phyloP scores from a whole-genome alignment of 441 rosid species.

The Populus hybrid region DNA sequence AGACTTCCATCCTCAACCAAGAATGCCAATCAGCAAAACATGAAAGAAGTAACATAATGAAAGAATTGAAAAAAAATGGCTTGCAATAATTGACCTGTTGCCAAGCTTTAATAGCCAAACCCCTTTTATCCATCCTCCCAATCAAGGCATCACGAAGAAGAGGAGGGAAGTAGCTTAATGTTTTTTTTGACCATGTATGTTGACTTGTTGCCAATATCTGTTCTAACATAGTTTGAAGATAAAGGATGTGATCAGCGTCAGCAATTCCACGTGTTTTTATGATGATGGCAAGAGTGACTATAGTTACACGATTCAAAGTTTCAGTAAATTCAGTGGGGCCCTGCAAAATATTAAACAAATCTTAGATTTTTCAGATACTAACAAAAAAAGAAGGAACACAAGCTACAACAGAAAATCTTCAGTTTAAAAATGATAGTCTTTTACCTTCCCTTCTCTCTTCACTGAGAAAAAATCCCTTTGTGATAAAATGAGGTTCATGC shows the following conservation, averaged over 20 bases:
- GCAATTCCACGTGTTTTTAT: slow-evolving; percentile 98
- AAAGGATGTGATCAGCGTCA: slow-evolving; percentile 91
- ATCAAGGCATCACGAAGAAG: slow-evolving; percentile 74
- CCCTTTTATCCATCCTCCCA: slow-evolving; percentile 70
- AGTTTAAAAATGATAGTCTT: slow-evolving; percentile 9
- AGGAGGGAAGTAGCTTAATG: slow-evolving; percentile 78
- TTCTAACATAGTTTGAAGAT: slow-evolving; percentile 88
- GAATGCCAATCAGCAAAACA: slow-evolving; percentile 4
- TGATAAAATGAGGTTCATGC: slow-evolving; percentile 91
- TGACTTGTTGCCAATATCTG: slow-evolving; percentile 87
- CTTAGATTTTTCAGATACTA: slow-evolving; percentile 15
- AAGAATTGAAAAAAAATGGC: background rate
- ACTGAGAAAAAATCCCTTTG: slow-evolving; percentile 85
- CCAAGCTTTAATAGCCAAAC: slow-evolving; percentile 79
- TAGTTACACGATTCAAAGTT: slow-evolving; percentile 81
- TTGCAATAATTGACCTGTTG: slow-evolving; percentile 52
- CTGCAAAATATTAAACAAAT: slow-evolving; percentile 40
- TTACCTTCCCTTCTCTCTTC: slow-evolving; percentile 94
- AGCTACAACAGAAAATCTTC: background rate
- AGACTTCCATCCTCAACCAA: background rate
- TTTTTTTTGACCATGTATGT: slow-evolving; percentile 96
- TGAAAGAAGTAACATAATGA: background rate
- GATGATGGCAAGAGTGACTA: slow-evolving; percentile 89
- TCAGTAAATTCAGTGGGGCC: slow-evolving; percentile 99
- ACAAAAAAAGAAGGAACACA: slow-evolving; percentile 15